A percentile compares a stretch with the other conserved stretches of the same genome.
These are phyloP conservation scores for Chaetomiaceae sp. DNA, from an alignment of 2,329 filamentous ascomycete genomes.

Conservation along the genomic window DNA sequence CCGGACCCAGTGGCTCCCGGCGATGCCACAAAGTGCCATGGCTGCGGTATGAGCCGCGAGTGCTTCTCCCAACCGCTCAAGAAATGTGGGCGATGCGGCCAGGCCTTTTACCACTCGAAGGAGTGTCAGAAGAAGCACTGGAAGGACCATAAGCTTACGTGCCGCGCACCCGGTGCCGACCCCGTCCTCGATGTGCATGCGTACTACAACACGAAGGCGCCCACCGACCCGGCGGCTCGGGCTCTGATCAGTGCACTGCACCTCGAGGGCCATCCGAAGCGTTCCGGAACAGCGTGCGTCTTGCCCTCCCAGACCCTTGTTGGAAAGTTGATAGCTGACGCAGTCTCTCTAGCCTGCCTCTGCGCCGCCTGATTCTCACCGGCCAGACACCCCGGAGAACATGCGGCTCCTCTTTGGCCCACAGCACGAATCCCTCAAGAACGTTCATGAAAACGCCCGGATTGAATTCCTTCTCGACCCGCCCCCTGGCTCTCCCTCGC, in stretches of 20 bases:
- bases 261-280: background rate
- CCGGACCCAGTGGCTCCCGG: background rate
- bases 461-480: slow-evolving; percentile 10
- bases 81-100: slow-evolving; percentile 3
- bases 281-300: background rate
- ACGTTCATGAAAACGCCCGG: background rate
- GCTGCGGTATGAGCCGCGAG: slow-evolving; percentile 1
- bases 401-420: slow-evolving; percentile 13
- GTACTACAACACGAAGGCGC: slow-evolving; percentile 7
- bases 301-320: background rate
- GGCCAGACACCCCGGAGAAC: slow-evolving; percentile 14
- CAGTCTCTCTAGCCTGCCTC: slow-evolving; percentile 7
- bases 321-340: slow-evolving; percentile 2
- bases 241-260: slow-evolving; percentile 7
- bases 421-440: background rate
- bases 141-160: slow-evolving; percentile 8
- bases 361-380: slow-evolving; percentile 10
- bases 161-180: background rate
- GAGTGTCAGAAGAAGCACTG: slow-evolving; percentile 12
- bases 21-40: slow-evolving; percentile 9
- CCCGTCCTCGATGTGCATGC: slow-evolving; percentile 4
- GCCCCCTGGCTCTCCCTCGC: slow-evolving; percentile 8
- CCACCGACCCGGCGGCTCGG: slow-evolving; percentile 6
- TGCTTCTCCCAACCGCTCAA: slow-evolving; percentile 11
- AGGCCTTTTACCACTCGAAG: slow-evolving; percentile 11